These are phyloP conservation scores for Avena insularis DNA, from an alignment of 176 grass and related monocot species.

Conservation along the genomic window DNA sequence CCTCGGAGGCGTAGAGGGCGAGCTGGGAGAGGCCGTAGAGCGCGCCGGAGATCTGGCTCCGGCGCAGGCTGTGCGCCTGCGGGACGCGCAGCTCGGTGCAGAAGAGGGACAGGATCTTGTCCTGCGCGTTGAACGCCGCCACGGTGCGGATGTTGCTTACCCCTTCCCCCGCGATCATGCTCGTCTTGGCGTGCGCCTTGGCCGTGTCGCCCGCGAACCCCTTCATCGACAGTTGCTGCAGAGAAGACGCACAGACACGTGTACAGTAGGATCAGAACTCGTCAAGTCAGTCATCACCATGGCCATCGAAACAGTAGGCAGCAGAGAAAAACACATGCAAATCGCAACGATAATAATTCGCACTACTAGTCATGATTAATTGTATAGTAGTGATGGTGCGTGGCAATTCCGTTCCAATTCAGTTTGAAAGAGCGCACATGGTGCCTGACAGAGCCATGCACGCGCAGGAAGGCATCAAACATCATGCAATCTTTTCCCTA, in stretches of 20 bases:
- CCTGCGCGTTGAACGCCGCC: conserved; percentile 92
- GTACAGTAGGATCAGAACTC: neutral
- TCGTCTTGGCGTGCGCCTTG: conserved; percentile 86
- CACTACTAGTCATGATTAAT: too few species aligned
- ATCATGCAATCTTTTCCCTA: conserved; percentile 11
- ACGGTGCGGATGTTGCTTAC: conserved; percentile 94
- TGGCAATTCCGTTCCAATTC: neutral
- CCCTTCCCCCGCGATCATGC: conserved; percentile 89
- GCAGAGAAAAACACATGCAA: conserved; percentile 18
- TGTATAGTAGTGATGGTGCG: neutral
- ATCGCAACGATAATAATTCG: neutral
- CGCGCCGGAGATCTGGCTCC: conserved; percentile 66
- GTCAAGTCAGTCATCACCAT: neutral
- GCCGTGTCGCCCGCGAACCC: conserved; percentile 82
- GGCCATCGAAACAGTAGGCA: neutral
- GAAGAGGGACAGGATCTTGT: conserved; percentile 88
- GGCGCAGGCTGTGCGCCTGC: conserved; percentile 69
- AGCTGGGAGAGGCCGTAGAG: conserved; percentile 85
- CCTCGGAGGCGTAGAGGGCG: conserved; percentile 76
- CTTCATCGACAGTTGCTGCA: conserved; percentile 90
- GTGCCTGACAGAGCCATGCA: conserved; percentile 20
- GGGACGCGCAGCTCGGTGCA: conserved; percentile 71
- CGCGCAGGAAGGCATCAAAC: neutral
- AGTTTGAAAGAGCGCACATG: conserved; percentile 13
- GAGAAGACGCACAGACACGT: neutral